Conservation (phyloP, 176 grass and related monocot genomes). For the Carex kokanica region DNA sequence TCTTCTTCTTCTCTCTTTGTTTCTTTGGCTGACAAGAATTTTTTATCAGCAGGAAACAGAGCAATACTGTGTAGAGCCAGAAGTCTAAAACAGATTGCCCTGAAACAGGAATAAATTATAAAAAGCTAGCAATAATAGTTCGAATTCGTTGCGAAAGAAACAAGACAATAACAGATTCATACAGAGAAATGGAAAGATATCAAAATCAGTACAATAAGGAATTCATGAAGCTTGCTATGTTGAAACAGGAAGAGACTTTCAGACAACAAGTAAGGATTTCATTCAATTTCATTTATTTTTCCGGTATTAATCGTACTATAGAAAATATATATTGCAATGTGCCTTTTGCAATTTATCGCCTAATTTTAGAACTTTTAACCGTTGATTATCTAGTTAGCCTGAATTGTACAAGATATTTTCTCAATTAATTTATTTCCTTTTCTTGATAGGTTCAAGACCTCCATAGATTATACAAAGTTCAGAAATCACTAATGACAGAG, state of each 20-base stretch:
- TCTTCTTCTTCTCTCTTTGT: not conserved
- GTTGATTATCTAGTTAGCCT: not conserved
- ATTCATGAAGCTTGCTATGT: conserved; percentile 39
- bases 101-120: not conserved
- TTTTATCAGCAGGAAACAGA: conserved; percentile 23
- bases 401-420: not conserved
- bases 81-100: not conserved
- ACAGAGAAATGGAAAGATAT: conserved; percentile 31
- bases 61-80: not conserved
- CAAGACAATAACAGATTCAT: not conserved
- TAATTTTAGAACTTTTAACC: not conserved
- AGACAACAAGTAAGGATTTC: conserved; percentile 28
- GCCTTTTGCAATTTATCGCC: not conserved
- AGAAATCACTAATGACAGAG: conserved; percentile 42
- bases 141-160: not conserved
- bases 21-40: not conserved
- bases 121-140: not conserved
- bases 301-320: not conserved
- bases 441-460: conserved; percentile 42
- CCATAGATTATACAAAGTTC: conserved; percentile 43
- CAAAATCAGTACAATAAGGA: conserved; percentile 39
- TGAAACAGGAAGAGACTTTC: conserved; percentile 47
- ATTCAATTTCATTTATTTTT: conserved; percentile 6
- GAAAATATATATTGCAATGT: not conserved
- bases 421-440: not conserved